These are phyloP conservation scores for Mucor circinelloides DNA, from an alignment of 371 early-diverging fungal species.

Conservation along the genomic window DNA sequence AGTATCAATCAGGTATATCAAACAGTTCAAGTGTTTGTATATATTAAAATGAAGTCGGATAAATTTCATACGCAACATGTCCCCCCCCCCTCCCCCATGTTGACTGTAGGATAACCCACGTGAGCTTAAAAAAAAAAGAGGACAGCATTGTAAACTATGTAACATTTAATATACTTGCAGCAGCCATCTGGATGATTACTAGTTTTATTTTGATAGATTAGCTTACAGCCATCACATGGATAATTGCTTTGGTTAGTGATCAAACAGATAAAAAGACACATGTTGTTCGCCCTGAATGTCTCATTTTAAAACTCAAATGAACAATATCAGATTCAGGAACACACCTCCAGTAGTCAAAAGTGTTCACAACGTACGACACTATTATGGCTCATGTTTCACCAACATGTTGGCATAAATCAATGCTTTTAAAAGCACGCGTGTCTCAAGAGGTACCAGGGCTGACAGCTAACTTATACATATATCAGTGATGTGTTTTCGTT, in stretches of 20 bases:
- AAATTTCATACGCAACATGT: too few relatives aligned
- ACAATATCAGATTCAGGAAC: neutral
- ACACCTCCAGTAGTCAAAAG: too few relatives aligned
- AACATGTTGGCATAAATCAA: neutral
- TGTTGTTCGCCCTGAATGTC: neutral
- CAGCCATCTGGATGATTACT: neutral
- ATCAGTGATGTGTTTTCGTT: too few relatives aligned
- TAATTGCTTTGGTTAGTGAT: too few relatives aligned
- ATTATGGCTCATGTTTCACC: neutral
- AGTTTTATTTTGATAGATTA: neutral
- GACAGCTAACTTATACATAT: too few relatives aligned
- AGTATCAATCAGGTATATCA: neutral
- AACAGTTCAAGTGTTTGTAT: neutral
- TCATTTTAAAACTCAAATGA: neutral
- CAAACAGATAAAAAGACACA: too few relatives aligned
- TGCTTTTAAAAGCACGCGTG: neutral
- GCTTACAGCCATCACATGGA: too few relatives aligned
- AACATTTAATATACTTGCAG: neutral
- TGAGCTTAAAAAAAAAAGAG: too few relatives aligned
- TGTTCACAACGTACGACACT: neutral
- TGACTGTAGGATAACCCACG: neutral
- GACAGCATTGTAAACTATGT: too few relatives aligned
- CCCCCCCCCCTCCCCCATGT: neutral
- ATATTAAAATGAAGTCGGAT: neutral
- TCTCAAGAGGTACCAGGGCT: too few relatives aligned